A percentile compares a stretch with the other conserved stretches of the same genome.
phyloP scores from a whole-genome alignment of 2,329 filamentous ascomycete genomes.

The Amauroascus niger region DNA sequence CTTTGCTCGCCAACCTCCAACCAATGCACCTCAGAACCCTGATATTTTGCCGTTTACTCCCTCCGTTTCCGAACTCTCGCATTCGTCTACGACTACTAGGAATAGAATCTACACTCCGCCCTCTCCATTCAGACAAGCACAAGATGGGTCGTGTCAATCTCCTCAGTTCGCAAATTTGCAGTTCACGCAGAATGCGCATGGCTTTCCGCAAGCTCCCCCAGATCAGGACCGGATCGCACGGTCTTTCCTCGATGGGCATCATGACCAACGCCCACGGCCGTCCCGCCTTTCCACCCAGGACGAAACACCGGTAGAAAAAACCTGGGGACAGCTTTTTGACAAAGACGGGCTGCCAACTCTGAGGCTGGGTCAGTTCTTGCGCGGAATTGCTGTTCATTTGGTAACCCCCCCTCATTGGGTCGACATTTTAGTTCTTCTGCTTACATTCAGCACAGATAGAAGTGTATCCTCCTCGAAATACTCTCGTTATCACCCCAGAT shows the following conservation, averaged over 20 bases:
- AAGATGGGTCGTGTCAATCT: conserved; percentile 19
- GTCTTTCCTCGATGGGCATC: conserved; percentile 31
- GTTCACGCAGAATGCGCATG: conserved; percentile 20
- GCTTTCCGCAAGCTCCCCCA: conserved; percentile 11
- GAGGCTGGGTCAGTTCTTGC: conserved; percentile 60
- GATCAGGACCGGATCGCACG: conserved; percentile 22
- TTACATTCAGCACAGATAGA: conserved; percentile 46
- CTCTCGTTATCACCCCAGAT: conserved; percentile 61
- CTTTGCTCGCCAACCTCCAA: conserved; percentile 27
- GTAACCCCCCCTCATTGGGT: conserved; percentile 44
- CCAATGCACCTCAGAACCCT: conserved; percentile 26
- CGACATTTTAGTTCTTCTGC: too few relatives aligned
- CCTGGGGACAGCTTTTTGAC: conserved; percentile 70
- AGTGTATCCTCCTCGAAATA: conserved; percentile 56
- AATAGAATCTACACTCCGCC: conserved; percentile 46
- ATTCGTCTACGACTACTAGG: not conserved
- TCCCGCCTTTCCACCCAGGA: conserved; percentile 38
- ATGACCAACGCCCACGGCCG: conserved; percentile 32
- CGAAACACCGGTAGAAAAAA: conserved; percentile 54
- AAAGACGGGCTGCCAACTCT: conserved; percentile 55
- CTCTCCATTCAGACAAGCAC: conserved; percentile 35
- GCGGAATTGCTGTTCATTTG: conserved; percentile 63
- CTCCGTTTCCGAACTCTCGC: conserved; percentile 26
- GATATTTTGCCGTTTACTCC: conserved; percentile 26
- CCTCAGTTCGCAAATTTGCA: conserved; percentile 20